Percentiles rank a stretch among this genome's conserved stretches.
phyloP scores from a whole-genome alignment of 257 asterid genomes.

The Solanum piurae region DNA sequence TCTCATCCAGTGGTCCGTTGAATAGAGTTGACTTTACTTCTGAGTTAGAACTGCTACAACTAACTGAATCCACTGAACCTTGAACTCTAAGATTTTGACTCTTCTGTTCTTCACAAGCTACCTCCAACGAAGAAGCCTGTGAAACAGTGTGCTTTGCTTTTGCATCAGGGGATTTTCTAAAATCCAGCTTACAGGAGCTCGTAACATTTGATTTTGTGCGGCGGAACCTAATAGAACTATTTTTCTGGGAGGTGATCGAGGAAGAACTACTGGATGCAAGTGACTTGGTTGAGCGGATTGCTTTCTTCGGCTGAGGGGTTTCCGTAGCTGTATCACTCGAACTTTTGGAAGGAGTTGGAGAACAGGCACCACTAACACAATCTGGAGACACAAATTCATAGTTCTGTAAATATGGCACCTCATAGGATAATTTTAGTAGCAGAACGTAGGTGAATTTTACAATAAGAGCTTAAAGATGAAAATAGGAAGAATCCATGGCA shows the following conservation, averaged over 20 bases:
- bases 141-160: constrained; percentile 3
- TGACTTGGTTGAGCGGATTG: constrained; percentile 9
- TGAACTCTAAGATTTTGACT: not conserved
- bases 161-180: constrained; percentile 8
- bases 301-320: constrained; percentile 33
- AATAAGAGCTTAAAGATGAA: not conserved
- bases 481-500: not conserved
- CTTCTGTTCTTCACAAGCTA: not conserved
- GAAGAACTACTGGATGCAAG: constrained; percentile 19
- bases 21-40: constrained; percentile 9
- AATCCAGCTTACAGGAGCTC: constrained; percentile 16
- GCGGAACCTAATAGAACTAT: constrained; percentile 15
- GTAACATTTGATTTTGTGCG: constrained; percentile 22
- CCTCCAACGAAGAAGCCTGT: not conserved
- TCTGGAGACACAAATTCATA: constrained; percentile 23
- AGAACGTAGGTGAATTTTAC: not conserved
- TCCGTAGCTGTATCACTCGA: constrained; percentile 5
- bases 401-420: not conserved
- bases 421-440: not conserved
- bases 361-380: constrained; percentile 21
- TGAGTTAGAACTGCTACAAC: not conserved
- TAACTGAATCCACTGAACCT: constrained; percentile 4
- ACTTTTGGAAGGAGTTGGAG: constrained; percentile 18
- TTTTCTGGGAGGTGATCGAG: constrained; percentile 29
- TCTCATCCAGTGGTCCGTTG: constrained; percentile 1